Base-by-base conservation (phyloP, 2,329 filamentous ascomycete genomes). In the Penicillium oxalicum region DNA sequence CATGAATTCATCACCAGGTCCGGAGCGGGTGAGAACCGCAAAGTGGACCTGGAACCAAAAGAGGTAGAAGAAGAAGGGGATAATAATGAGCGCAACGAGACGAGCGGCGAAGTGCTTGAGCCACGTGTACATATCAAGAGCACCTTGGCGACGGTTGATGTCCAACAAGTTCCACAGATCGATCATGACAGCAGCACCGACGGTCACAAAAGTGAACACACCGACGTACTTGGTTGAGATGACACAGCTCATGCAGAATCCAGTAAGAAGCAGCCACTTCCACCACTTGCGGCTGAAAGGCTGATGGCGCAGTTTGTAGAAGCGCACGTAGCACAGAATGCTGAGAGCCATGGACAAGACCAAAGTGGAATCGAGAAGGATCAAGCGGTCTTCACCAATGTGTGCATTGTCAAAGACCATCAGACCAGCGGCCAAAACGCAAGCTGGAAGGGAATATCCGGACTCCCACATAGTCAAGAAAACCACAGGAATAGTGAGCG, bases 31-130 rank as follows among this genome's bases (percentile, higher is more conserved):
- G 54, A 98, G 79, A 61, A 98, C 88, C 39, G 88, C 79, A 70
- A 98, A 98, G 74, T 98, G 93, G 28, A 98, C 91, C 78, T 98
- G 93, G 84, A 98, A 98, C 93, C 93, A 98, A 79, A 98, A 97
- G 40, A 98, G 81, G 72, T 98, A 98, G 73, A 98, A 94, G 64
- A 97, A 77, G 77, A 98, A 96, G 11, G 93, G 93, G 58, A 97
- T 81, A 58, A 95, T 68, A 60, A 97, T 88, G 48, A 98, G 77
- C 11, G 87, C 91, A 55, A 94, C 76, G n/a, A 84, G 81, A 45
- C 93, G 87, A 54, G 93, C 93, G 35, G 76, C 80, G 67, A 98
- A 94, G 72, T 98, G 93, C 74, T 94, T 91, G 57, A 78, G 81
- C 67, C 96, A 97, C 37, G 87, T 79, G 42, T 81, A 76, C 59